Conservation (phyloP, 306 rosid genomes). For the Inga oerstediana region DNA sequence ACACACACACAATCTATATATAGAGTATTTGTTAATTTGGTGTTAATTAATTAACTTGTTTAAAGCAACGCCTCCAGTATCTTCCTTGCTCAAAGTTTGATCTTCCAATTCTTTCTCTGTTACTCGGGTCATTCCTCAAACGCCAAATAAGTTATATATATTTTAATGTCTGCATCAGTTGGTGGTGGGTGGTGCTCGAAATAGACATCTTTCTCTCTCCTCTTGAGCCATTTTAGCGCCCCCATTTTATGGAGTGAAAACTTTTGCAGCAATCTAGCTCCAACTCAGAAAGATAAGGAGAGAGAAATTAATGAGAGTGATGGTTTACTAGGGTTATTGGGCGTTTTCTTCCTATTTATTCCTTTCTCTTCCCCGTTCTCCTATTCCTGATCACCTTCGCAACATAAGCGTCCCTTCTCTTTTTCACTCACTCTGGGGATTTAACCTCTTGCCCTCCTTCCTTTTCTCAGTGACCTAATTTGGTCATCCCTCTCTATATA, state of each 20-base stretch:
- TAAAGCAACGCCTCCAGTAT: slow-evolving; percentile 25
- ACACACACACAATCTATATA: neutral
- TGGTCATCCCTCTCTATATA: neutral
- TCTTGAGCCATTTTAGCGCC: slow-evolving; percentile 72
- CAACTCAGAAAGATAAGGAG: slow-evolving; percentile 61
- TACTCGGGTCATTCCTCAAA: slow-evolving; percentile 30
- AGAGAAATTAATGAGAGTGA: slow-evolving; percentile 49
- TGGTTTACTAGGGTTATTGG: slow-evolving; percentile 52
- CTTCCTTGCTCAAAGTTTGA: slow-evolving; percentile 41
- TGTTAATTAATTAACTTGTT: neutral
- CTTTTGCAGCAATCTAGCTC: slow-evolving; percentile 90
- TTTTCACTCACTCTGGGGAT: slow-evolving; percentile 57
- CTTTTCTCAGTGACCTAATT: slow-evolving; percentile 10
- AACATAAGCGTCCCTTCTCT: slow-evolving; percentile 18
- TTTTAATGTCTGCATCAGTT: slow-evolving; percentile 64
- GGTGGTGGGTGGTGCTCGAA: slow-evolving; percentile 63
- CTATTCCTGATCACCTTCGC: slow-evolving; percentile 47
- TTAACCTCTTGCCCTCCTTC: slow-evolving; percentile 40
- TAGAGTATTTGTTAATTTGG: neutral
- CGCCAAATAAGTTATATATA: slow-evolving; percentile 28
- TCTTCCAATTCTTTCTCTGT: slow-evolving; percentile 31
- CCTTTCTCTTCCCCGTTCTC: slow-evolving; percentile 47
- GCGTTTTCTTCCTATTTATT: slow-evolving; percentile 58
- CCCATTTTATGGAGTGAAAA: slow-evolving; percentile 52
- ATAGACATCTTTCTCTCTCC: slow-evolving; percentile 47